Base-by-base conservation (phyloP, 306 rosid species). In the Ormosia emarginata region DNA sequence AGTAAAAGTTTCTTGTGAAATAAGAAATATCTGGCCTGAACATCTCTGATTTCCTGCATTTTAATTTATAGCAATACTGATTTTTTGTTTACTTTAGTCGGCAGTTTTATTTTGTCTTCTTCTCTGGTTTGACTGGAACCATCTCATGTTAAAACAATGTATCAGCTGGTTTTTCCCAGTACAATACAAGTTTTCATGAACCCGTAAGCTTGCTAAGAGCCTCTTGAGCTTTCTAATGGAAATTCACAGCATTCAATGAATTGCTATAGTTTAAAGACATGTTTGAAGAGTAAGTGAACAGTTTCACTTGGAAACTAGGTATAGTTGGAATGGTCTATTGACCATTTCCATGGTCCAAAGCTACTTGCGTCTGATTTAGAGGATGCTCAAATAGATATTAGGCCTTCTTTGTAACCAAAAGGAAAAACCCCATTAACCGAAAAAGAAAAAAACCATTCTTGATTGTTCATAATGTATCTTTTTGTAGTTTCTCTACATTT, bases 401-500 rank as follows among this genome's bases (percentile, higher is more conserved):
- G 24, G 24, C 24, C 24, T 24, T 24, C 24, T 24, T 24, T 24
- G 24, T 24, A 24, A 24, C 24, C 24, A 24, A 24, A 24, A 24
- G 24, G 24, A 24, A 24, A 24, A 24, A 24, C 24, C 0, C 0
- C n/a, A 32, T 24, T 11, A 5, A 18, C 57, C 5, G 4, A 49
- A 12, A 47, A 46, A 72, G 14, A 56, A 17, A 41, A 47, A 7
- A 14, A 17, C 8, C 36, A 43, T 57, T 17, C 55, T 40, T 9
- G 39, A 11, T 68, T 14, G 67, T 12, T 56, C 69, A 57, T 8
- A 55, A 5, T 44, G 53, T 30, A 70, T 6, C 8, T 24, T 67
- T 65, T 44, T 50, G 43, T 61, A 88, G 68, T 77, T 74, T 80
- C 36, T 47, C 56, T 37, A 33, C 56, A 77, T 7, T 43, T 59